These are phyloP conservation scores for Russula emetica DNA, from an alignment of 768 basidiomycete species.

Conservation along the genomic window DNA sequence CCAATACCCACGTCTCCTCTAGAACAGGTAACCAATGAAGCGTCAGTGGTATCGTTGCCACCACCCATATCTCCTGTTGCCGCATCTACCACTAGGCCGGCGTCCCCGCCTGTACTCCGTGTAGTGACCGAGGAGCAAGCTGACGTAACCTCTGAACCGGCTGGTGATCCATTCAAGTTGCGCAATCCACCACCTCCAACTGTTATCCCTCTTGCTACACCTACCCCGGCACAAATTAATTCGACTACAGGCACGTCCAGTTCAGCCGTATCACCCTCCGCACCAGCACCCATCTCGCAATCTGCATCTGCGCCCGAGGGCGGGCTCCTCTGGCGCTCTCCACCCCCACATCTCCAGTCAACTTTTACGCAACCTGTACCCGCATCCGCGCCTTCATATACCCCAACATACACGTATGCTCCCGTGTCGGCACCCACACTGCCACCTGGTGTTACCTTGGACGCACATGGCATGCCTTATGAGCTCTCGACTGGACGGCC, in stretches of 20 bases:
- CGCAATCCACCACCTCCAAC: constrained; percentile 45
- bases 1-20: constrained; percentile 6
- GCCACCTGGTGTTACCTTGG: constrained; percentile 69
- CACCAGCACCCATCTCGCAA: constrained; percentile 10
- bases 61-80: background rate
- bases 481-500: constrained; percentile 79
- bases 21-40: background rate
- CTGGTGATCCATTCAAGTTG: constrained; percentile 59
- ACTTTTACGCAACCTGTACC: constrained; percentile 38
- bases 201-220: constrained; percentile 34
- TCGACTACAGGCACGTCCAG: constrained; percentile 5
- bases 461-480: constrained; percentile 73
- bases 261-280: constrained; percentile 5
- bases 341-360: constrained; percentile 43
- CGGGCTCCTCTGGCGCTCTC: constrained; percentile 37
- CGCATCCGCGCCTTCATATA: constrained; percentile 53
- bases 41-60: background rate
- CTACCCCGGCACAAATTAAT: constrained; percentile 23
- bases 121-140: constrained; percentile 26
- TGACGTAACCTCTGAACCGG: constrained; percentile 37
- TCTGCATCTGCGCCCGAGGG: constrained; percentile 16
- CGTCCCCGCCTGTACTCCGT: constrained; percentile 13
- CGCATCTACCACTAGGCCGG: background rate
- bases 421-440: constrained; percentile 39
- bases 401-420: constrained; percentile 63